phyloP scores from a whole-genome alignment of 106 monocot species.

The Phalaenopsis aphrodite region DNA sequence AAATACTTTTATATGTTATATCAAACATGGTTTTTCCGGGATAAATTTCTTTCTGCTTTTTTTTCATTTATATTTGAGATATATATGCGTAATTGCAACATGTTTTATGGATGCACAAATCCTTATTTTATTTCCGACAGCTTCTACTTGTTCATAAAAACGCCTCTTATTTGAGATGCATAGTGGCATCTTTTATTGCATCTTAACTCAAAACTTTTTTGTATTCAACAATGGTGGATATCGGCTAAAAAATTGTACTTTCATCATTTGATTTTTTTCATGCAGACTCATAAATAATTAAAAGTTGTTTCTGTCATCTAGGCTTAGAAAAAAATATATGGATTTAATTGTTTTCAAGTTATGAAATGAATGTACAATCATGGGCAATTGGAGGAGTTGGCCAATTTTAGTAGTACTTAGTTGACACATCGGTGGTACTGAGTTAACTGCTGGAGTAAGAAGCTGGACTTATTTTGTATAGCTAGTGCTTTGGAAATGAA shows the following conservation, averaged over 20 bases:
- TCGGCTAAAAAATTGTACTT: background rate
- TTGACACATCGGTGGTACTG: background rate
- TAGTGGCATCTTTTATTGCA: background rate
- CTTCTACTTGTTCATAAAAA: background rate
- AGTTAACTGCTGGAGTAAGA: background rate
- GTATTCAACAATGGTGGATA: background rate
- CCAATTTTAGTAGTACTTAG: background rate
- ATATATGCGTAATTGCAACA: background rate
- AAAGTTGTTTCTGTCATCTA: background rate
- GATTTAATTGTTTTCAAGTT: background rate
- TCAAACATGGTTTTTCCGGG: background rate
- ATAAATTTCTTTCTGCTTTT: background rate
- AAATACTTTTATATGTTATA: background rate
- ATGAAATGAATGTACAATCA: background rate
- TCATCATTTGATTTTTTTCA: background rate
- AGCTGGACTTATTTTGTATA: background rate
- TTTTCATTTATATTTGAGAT: background rate
- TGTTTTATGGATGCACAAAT: background rate
- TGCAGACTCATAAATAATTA: background rate
- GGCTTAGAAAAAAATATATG: background rate
- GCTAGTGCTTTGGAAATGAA: background rate
- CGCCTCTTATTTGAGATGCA: background rate
- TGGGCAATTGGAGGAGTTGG: background rate
- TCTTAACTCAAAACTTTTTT: background rate
- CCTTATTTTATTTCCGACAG: background rate